Base-by-base conservation (phyloP, 2,329 filamentous ascomycete species). In the Cordyceps fumosorosea region DNA sequence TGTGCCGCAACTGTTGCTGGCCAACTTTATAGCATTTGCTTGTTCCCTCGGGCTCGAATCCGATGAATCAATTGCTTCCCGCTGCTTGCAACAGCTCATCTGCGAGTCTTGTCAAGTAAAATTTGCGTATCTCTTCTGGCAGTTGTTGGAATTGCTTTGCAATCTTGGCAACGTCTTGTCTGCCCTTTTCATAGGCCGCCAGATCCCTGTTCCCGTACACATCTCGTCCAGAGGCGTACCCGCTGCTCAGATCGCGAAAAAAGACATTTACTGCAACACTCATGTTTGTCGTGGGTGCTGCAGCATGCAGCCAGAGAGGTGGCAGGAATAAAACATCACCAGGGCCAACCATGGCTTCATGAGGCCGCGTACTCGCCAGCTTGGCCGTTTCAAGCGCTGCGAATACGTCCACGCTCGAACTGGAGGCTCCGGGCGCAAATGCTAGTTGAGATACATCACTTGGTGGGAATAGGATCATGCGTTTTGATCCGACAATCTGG, bases 201-300 rank as follows among this genome's bases (percentile, higher is more conserved):
- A 96, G 73, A 73, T 96, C 93, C 45, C 91, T 81, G 70, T 96
- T 96, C 1, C 90, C 92, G 70, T 96, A 96, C 0, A 96, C 88
- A 71, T 96, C 92, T 66, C 87, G 83, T 1, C 92, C 91, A 1
- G 81, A 73, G 0, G 90, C 86, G 71, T 95, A 95, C 1, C 83
- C 85, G 3, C 72, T 77, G 3, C 85, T 77, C 11, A 95, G 77
- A 64, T 87, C 88, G 50, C 86, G 85, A 76, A 96, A 96, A 77
- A 96, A 96, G 32, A 93, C 83, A 71, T 96, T 96, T n/a, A 96
- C 87, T 0, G 90, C 90, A 8, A 96, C 80, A 67, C 90, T 92
- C 64, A 85, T 72, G 51, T 77, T 72, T 8, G 81, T 76, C 1
- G 74, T 78, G 1, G 88, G 86, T 0, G 82, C 80, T 1, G 87